Evolutionary conservation across 129 eudicot species (phyloP).

Genomic region (Ambrosia artemisiifolia): DNA sequence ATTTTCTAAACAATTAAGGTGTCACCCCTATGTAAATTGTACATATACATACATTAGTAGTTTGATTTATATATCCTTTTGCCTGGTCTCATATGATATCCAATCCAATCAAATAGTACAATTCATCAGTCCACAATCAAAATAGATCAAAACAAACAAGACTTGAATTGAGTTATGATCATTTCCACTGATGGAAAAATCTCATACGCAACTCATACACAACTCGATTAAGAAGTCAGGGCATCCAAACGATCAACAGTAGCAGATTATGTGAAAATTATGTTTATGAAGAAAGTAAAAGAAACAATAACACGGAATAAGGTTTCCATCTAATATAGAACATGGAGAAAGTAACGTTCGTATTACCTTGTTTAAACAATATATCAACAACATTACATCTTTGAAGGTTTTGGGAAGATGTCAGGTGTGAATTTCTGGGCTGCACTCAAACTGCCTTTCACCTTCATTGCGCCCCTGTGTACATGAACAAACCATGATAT

Average conservation of each 20-base stretch:
- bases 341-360: constrained; percentile 5
- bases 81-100: too few relatives aligned
- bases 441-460: constrained; percentile 92
- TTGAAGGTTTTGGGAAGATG: constrained; percentile 95
- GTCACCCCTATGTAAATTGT: too few relatives aligned
- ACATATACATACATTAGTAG: too few relatives aligned
- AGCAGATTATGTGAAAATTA: neutral
- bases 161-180: too few relatives aligned
- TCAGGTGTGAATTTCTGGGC: constrained; percentile 92
- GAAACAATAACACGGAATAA: neutral
- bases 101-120: too few relatives aligned
- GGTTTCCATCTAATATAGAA: neutral
- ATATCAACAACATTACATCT: constrained; percentile 50
- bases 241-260: neutral
- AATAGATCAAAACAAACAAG: too few relatives aligned
- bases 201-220: too few relatives aligned
- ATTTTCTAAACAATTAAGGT: too few relatives aligned
- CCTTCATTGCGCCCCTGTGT: constrained; percentile 85
- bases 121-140: too few relatives aligned
- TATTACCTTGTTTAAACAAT: constrained; percentile 22
- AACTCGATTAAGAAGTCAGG: too few relatives aligned
- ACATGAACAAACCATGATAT: constrained; percentile 8
- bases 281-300: neutral
- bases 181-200: too few relatives aligned
- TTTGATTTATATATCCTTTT: too few relatives aligned